Evolutionary conservation across 805 yeast genomes (phyloP).

Genomic region (Candida khao-thaluensis): DNA sequence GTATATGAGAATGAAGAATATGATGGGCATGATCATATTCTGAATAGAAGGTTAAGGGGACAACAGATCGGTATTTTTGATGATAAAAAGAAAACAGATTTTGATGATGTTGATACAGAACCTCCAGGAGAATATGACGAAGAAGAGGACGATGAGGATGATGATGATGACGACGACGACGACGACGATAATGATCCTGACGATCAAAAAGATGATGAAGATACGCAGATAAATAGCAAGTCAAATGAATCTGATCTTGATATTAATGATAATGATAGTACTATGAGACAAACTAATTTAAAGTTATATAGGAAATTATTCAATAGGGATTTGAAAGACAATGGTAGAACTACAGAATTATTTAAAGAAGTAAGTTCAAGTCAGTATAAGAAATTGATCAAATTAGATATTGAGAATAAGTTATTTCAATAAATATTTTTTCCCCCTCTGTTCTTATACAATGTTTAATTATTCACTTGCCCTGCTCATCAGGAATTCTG

Average conservation of each 20-base stretch:
- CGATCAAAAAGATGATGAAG: conserved; percentile 1
- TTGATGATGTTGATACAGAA: conserved; percentile 5
- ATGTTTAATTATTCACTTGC: too few species aligned
- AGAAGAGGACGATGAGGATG: conserved; percentile 12
- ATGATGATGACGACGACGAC: conserved; percentile 11
- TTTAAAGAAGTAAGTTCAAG: conserved; percentile 1
- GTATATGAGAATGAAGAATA: not conserved
- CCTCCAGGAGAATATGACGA: conserved; percentile 8
- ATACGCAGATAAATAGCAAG: not conserved
- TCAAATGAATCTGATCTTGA: not conserved
- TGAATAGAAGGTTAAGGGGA: not conserved
- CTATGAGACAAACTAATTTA: conserved; percentile 1
- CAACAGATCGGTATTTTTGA: not conserved
- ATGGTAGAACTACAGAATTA: conserved; percentile 2
- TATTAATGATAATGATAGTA: conserved; percentile 1
- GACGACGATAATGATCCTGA: conserved; percentile 13
- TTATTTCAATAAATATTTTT: not conserved
- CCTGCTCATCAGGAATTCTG: not conserved
- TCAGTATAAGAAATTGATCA: conserved; percentile 8
- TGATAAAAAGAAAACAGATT: not conserved
- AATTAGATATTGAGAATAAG: conserved; percentile 10
- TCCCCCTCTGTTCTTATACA: too few species aligned
- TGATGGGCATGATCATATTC: not conserved
- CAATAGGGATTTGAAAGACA: conserved; percentile 2
- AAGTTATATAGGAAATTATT: not conserved